A percentile compares a stretch with the other conserved stretches of the same genome.
Evolutionary conservation across 1,284 basidiomycete species (phyloP).

Genomic region (Sporisorium reilianum): DNA sequence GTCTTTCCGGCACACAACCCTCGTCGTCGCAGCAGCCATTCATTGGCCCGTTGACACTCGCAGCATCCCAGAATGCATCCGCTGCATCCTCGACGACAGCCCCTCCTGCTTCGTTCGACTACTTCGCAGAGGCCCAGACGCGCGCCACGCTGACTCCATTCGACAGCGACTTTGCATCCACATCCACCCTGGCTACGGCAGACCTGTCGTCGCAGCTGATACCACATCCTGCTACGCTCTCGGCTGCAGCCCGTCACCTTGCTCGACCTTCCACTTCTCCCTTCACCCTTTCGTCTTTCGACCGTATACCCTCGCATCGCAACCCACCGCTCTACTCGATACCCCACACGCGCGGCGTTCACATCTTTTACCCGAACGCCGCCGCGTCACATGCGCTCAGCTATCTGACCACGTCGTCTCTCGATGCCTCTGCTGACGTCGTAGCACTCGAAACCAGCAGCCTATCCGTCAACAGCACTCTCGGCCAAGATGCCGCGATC

Average conservation of each 20-base stretch:
- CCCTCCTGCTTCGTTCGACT: not conserved
- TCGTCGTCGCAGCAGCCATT: constrained; percentile 21
- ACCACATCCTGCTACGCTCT: constrained; percentile 10
- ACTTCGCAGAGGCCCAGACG: no score
- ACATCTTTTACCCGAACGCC: constrained; percentile 33
- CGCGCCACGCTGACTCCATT: no score
- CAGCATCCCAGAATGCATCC: constrained; percentile 25
- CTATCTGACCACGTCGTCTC: not conserved
- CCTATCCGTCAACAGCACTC: not conserved
- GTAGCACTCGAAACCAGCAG: constrained; percentile 6
- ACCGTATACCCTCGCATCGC: constrained; percentile 18
- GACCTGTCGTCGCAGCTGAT: constrained; percentile 1
- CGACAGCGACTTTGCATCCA: constrained; percentile 8
- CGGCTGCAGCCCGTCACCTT: constrained; percentile 26
- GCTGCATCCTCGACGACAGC: not conserved
- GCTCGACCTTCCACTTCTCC: constrained; percentile 10
- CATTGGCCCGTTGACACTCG: constrained; percentile 29
- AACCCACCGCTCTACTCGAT: constrained; percentile 8
- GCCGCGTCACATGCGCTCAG: constrained; percentile 30
- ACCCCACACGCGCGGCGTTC: constrained; percentile 22
- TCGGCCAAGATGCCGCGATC: not conserved
- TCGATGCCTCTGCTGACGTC: constrained; percentile 4
- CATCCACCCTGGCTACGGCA: constrained; percentile 2
- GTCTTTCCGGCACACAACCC: not conserved
- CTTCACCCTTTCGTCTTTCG: constrained; percentile 15